Evolutionary conservation across 2,329 filamentous ascomycete species (phyloP), one percentile per base, ranked within the genome.

Genomic region (Pseudogymnoascus sp.): DNA sequence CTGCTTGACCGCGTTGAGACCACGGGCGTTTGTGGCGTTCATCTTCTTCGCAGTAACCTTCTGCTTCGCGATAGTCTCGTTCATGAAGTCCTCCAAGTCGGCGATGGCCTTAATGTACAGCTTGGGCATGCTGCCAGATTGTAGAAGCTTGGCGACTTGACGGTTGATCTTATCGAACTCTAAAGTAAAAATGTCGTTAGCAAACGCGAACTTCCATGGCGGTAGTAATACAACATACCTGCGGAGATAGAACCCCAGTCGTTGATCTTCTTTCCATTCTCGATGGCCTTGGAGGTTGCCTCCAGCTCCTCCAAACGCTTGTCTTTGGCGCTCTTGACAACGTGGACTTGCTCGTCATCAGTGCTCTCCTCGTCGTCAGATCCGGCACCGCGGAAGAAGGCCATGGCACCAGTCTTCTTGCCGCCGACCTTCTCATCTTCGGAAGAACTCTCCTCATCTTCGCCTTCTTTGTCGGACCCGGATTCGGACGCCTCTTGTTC

Each of bases 21-120:
- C 92, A 78, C 92, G 91, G 68, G 92, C 89, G 75, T 93, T 96
- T 74, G 88, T 95, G 66, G 93, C 92, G 80, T 96, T 99, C 93
- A 97, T 96, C 84, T 97, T 97, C 86, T 97, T 97, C 67, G 88
- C 87, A 2, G 90, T 90, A 70, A 96, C 90, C 82, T 99, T 99
- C 75, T 96, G 91, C 84, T 97, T 97, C 72, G 92, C 87, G 68
- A 96, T 85, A 23, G 93, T 88, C 81, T 99, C 96, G 75, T 93
- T 93, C 83, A 97, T 90, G 74, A 89, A 86, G 72, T 96, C 93
- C 79, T 99, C 95, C 68, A 99, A 83, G 74, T 99, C 93, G 71
- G 93, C 89, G 69, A 97, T 86, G 69, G 89, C 88, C 80, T 95
- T 93, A 78, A 99, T 88, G 79, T 97, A 99, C 67, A 89, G 78